Conservation (phyloP, 805 yeast species). For the Pichia sporocuriosa region DNA sequence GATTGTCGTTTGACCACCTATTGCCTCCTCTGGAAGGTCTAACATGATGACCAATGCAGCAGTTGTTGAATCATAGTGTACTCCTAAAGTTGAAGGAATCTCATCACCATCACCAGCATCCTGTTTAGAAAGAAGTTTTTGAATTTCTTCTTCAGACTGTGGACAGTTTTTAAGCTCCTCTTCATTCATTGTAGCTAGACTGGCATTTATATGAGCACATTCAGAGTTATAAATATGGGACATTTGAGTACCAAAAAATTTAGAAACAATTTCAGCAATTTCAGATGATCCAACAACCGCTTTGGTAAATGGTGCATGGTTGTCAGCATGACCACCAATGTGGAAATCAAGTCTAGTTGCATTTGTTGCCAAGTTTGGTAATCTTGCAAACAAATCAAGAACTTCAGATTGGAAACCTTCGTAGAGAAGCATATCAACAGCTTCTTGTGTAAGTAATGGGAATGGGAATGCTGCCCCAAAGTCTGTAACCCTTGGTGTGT, state of each 20-base stretch:
- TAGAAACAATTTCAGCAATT: conserved; percentile 40
- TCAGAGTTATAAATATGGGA: conserved; percentile 45
- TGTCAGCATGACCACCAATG: conserved; percentile 42
- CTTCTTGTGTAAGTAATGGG: conserved; percentile 52
- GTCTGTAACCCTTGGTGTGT: conserved; percentile 29
- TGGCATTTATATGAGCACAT: conserved; percentile 45
- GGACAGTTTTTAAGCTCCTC: conserved; percentile 10
- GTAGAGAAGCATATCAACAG: conserved; percentile 47
- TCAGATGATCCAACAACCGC: conserved; percentile 48
- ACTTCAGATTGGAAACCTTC: conserved; percentile 41
- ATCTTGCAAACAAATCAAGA: conserved; percentile 38
- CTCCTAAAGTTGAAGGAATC: conserved; percentile 39
- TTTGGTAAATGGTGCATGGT: conserved; percentile 38
- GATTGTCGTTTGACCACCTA: conserved; percentile 47
- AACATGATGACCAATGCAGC: conserved; percentile 46
- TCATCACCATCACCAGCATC: conserved; percentile 27
- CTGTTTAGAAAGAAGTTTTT: conserved; percentile 4
- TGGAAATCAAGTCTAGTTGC: conserved; percentile 36
- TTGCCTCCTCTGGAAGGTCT: conserved; percentile 39
- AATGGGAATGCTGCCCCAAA: conserved; percentile 49
- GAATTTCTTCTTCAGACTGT: conserved; percentile 12
- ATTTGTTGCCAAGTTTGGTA: conserved; percentile 27
- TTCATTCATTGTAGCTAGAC: conserved; percentile 29
- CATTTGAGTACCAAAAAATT: conserved; percentile 44
- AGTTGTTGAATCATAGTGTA: conserved; percentile 43